Evolutionary conservation across 768 basidiomycete genomes (phyloP), one percentile per base, ranked within the genome.

Genomic region (Macrolepiota dolichaula): DNA sequence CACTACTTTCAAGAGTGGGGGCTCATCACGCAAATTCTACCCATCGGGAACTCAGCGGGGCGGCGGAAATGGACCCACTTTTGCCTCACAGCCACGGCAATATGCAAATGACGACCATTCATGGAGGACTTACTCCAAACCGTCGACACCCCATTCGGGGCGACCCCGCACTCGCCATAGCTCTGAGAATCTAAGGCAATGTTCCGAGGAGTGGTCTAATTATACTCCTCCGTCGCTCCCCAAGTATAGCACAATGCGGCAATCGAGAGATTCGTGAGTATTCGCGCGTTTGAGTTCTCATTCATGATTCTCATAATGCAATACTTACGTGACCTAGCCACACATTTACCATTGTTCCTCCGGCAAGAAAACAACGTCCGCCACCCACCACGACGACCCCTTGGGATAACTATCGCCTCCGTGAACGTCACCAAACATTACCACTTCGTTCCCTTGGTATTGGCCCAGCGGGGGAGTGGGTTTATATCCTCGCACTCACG

Each of bases 401-500:
- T 47, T 53, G 59, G 51, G 59, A 60, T 15, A 36, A 53, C 24
- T 60, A 60, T 36, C 40, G 22, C 13, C 38, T 60, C 17, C 40
- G 47, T 24, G 29, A 53, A 44, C 12, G 4, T 13, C 51, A 60
- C 2, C 51, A 60, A 24, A 46, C 40, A 17, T 17, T 79, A 36
- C 79, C 79, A 12, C 71, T 82, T 17, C 66, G 69, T 62, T 69
- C 80, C 62, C 70, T 80, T 65, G 73, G 79, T 62, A 64, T 79
- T 62, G 78, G 78, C 27, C 64, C 69, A 44, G 76, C 79, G 32
- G 81, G 80, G 63, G 87, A 88, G 68, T 89, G 88, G 86, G 74
- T 81, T n/a, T 89, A 87, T 72, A 81, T 85, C 0, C 79, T 90
- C 4, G 74, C 77, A 17, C 71, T 88, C 57, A 79, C 82, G 1